These are phyloP conservation scores for Phytophthora capsici DNA, from an alignment of 352 stramenopile species.

Conservation along the genomic window DNA sequence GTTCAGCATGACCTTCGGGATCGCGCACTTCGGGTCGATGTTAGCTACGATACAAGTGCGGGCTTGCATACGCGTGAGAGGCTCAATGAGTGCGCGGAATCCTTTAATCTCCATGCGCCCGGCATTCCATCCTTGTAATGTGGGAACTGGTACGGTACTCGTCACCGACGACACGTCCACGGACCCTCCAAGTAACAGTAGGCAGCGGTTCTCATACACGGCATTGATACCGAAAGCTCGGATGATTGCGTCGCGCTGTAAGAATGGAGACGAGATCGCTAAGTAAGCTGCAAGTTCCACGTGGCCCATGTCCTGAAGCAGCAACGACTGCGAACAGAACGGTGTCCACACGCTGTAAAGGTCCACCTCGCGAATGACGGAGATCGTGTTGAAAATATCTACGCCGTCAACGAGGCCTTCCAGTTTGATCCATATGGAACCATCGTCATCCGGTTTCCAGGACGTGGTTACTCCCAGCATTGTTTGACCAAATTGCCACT, in stretches of 20 bases:
- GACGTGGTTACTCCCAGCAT: constrained; percentile 81
- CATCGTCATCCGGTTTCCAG: constrained; percentile 78
- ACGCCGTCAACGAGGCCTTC: constrained; percentile 79
- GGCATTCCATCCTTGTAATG: constrained; percentile 67
- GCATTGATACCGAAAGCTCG: constrained; percentile 82
- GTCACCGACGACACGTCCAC: constrained; percentile 46
- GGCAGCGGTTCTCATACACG: constrained; percentile 74
- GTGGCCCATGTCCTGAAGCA: constrained; percentile 60
- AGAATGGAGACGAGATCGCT: constrained; percentile 71
- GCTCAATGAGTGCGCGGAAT: constrained; percentile 80
- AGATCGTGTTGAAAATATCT: constrained; percentile 84
- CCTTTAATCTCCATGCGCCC: constrained; percentile 79
- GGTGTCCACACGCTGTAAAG: constrained; percentile 77
- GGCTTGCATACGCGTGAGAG: constrained; percentile 66
- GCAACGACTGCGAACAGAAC: constrained; percentile 72
- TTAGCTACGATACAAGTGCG: constrained; percentile 82
- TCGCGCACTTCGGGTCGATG: constrained; percentile 78
- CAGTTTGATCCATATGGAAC: constrained; percentile 84
- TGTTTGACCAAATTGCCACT: constrained; percentile 79
- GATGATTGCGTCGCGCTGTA: constrained; percentile 75
- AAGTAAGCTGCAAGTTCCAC: constrained; percentile 75
- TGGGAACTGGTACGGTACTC: constrained; percentile 49
- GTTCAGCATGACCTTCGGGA: constrained; percentile 77
- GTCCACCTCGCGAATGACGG: constrained; percentile 84
- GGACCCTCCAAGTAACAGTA: constrained; percentile 71